Evolutionary conservation across 2,329 filamentous ascomycete genomes (phyloP).

Genomic region (Epicoccum nigrum): DNA sequence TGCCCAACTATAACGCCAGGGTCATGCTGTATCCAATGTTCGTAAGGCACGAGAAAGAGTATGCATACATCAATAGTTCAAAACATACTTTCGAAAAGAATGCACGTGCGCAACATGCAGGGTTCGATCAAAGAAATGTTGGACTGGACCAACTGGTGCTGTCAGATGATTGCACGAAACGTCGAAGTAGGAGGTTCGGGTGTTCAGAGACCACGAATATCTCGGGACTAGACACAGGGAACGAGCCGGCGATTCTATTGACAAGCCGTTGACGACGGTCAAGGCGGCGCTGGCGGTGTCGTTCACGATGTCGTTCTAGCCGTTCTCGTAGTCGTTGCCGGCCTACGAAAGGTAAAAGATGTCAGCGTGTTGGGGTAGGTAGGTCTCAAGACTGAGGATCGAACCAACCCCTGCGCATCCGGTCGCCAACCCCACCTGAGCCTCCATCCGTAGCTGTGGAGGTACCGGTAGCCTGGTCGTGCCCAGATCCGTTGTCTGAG

Average conservation of each 20-base stretch:
- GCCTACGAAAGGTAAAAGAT: background rate
- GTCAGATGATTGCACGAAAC: constrained; percentile 2
- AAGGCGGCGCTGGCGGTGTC: constrained; percentile 6
- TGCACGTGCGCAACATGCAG: constrained; percentile 1
- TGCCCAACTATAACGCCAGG: constrained; percentile 10
- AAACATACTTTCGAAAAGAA: background rate
- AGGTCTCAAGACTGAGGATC: constrained; percentile 26
- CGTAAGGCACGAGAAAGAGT: constrained; percentile 3
- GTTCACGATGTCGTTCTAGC: constrained; percentile 8
- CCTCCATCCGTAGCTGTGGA: constrained; percentile 18
- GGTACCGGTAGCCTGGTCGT: constrained; percentile 17
- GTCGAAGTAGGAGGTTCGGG: background rate
- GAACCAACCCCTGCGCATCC: constrained; percentile 45
- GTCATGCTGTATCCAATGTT: constrained; percentile 15
- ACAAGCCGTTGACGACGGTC: constrained; percentile 1
- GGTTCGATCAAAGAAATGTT: background rate
- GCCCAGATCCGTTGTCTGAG: constrained; percentile 14
- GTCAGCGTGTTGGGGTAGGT: constrained; percentile 1
- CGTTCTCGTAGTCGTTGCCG: constrained; percentile 14
- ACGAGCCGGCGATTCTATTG: background rate
- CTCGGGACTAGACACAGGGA: constrained; percentile 9
- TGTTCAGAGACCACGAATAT: background rate
- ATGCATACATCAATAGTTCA: constrained; percentile 3
- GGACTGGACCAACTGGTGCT: constrained; percentile 2
- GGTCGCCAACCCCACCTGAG: constrained; percentile 31